These are phyloP conservation scores for Cerrena zonata DNA, from an alignment of 1,284 basidiomycete species.

Conservation along the genomic window DNA sequence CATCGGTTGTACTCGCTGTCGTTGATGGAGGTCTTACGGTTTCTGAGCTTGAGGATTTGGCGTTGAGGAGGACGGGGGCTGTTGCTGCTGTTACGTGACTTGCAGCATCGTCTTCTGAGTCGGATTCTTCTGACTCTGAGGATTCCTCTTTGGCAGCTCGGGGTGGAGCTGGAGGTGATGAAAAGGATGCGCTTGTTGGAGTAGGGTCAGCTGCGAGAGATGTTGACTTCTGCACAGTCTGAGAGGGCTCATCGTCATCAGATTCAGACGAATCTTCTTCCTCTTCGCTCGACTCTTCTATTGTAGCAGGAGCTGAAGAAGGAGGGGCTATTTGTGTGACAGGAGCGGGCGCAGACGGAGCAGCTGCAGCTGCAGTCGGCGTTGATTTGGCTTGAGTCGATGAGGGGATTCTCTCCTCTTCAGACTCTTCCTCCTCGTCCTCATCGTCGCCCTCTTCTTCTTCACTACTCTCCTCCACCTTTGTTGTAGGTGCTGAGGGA, in stretches of 20 bases:
- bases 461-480: no score
- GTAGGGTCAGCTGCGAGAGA: not conserved
- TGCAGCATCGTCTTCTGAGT: constrained; percentile 19
- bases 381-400: not conserved
- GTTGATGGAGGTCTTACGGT: not conserved
- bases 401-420: no score
- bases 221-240: not conserved
- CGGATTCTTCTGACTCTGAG: constrained; percentile 43
- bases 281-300: not conserved
- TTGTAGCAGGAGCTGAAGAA: not conserved
- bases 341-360: not conserved
- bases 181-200: no score
- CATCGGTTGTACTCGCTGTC: not conserved
- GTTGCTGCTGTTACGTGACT: not conserved
- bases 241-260: not conserved
- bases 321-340: not conserved
- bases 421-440: no score
- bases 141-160: constrained; percentile 41
- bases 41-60: not conserved
- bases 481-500: no score
- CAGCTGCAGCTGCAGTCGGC: not conserved
- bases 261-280: not conserved
- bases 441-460: no score
- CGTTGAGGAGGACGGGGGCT: not conserved
- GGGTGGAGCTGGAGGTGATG: not conserved